Conservation (phyloP, 108 stramenopile species). For the Pseudonitzschia multistriata region DNA sequence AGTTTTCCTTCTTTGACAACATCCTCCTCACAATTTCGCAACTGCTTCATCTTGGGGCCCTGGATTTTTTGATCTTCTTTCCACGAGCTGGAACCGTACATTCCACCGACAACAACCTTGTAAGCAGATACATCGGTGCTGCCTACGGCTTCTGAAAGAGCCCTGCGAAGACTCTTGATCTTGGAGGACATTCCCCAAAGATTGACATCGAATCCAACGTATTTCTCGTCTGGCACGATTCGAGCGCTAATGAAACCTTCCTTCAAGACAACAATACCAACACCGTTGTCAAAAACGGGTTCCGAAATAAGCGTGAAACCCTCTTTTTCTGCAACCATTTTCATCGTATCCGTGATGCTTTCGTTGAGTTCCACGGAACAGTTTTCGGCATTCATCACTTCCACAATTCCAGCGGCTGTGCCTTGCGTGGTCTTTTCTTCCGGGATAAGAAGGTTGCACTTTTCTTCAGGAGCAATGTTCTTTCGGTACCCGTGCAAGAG, state of each 20-base stretch:
- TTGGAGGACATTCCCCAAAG: constrained; percentile 52
- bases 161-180: constrained; percentile 24
- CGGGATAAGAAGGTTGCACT: constrained; percentile 10
- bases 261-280: constrained; percentile 23
- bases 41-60: constrained; percentile 54
- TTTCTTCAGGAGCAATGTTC: constrained; percentile 28
- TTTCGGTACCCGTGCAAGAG: constrained; percentile 28
- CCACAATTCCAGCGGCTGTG: constrained; percentile 54
- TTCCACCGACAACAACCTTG: constrained; percentile 77
- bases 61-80: constrained; percentile 66
- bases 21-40: constrained; percentile 28
- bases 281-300: constrained; percentile 26
- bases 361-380: constrained; percentile 25
- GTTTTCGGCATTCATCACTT: constrained; percentile 61
- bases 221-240: constrained; percentile 19
- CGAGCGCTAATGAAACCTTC: constrained; percentile 43
- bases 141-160: constrained; percentile 40
- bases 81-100: constrained; percentile 74
- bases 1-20: constrained; percentile 15
- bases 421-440: constrained; percentile 38
- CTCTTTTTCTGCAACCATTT: constrained; percentile 23
- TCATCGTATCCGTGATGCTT: constrained; percentile 20
- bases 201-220: constrained; percentile 47
- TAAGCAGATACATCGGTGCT: constrained; percentile 41
- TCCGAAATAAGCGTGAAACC: constrained; percentile 42